Percentiles rank a stretch among this genome's conserved stretches.
Evolutionary conservation across 192 early-diverging fungal species (phyloP).

Genomic region (Entomortierella parvispora): DNA sequence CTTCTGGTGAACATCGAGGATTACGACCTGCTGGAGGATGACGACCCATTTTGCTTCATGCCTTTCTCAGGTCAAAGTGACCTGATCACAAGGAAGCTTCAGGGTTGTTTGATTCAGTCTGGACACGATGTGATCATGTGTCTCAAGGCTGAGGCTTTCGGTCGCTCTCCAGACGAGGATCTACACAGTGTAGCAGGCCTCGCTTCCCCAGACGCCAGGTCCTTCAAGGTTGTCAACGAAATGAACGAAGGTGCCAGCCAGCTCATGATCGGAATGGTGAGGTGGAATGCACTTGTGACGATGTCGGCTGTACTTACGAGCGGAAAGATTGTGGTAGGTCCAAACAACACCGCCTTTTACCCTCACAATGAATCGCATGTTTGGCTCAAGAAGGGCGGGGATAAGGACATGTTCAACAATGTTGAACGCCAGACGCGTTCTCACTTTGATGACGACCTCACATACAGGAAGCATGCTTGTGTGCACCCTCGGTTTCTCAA

Average conservation of each 20-base stretch:
- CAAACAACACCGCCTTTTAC: slow-evolving; percentile 8
- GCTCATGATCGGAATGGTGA: slow-evolving; percentile 15
- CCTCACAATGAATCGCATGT: slow-evolving; percentile 16
- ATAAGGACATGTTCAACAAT: slow-evolving; percentile 23
- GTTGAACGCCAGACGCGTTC: slow-evolving; percentile 12
- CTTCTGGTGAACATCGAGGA: slow-evolving; percentile 23
- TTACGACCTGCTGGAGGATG: slow-evolving; percentile 12
- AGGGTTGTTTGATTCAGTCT: slow-evolving; percentile 18
- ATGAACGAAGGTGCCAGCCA: neutral
- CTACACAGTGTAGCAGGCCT: neutral
- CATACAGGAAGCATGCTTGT: neutral
- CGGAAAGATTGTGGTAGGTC: slow-evolving; percentile 7
- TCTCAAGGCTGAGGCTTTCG: too few relatives aligned
- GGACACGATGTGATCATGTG: too few relatives aligned
- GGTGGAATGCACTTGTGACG: slow-evolving; percentile 23
- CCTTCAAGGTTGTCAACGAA: slow-evolving; percentile 13
- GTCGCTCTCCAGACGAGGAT: slow-evolving; percentile 14
- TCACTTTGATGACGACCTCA: neutral
- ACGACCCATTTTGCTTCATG: slow-evolving; percentile 19
- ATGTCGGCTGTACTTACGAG: slow-evolving; percentile 13
- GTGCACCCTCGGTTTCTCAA: slow-evolving; percentile 12
- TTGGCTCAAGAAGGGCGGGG: slow-evolving; percentile 14
- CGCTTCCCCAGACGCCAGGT: slow-evolving; percentile 3
- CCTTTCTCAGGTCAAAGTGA: slow-evolving; percentile 26
- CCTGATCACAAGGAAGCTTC: slow-evolving; percentile 12